These are phyloP conservation scores for Rubia tinctorum DNA, from an alignment of 305 asterid genomes.

Conservation along the genomic window DNA sequence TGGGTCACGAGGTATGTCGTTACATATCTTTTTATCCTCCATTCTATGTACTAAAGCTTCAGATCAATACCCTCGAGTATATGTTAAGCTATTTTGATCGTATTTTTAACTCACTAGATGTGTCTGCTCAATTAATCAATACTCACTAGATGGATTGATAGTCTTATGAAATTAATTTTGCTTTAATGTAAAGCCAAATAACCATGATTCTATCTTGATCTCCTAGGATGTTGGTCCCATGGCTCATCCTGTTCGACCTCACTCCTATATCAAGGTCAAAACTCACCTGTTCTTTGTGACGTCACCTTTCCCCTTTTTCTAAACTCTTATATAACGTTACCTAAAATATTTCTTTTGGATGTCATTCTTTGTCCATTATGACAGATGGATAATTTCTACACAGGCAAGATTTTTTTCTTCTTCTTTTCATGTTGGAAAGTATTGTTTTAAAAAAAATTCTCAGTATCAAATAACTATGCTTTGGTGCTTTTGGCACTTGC, in stretches of 20 bases:
- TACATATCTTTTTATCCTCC: slow-evolving; percentile 5
- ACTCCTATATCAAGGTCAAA: slow-evolving; percentile 45
- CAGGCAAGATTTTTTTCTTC: slow-evolving; percentile 45
- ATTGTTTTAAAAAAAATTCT: not conserved
- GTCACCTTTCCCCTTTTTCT: not conserved
- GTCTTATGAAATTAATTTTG: not conserved
- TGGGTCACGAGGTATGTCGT: slow-evolving; percentile 77
- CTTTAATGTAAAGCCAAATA: slow-evolving; percentile 12
- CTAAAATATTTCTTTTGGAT: slow-evolving; percentile 14
- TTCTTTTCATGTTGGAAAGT: not conserved
- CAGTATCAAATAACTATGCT: not conserved
- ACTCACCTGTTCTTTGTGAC: slow-evolving; percentile 14
- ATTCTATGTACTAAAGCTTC: not conserved
- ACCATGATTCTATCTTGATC: slow-evolving; percentile 18
- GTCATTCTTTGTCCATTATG: slow-evolving; percentile 22
- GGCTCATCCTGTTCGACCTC: slow-evolving; percentile 57
- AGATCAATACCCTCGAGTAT: not conserved
- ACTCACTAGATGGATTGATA: not conserved
- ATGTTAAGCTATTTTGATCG: slow-evolving; percentile 8
- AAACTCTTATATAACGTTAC: not conserved
- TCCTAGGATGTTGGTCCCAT: slow-evolving; percentile 86
- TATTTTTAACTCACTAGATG: slow-evolving; percentile 62
- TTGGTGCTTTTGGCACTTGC: slow-evolving; percentile 18
- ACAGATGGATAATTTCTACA: slow-evolving; percentile 89
- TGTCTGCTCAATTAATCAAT: slow-evolving; percentile 95